Evolutionary conservation across 805 yeast species (phyloP), one percentile per base, ranked within the genome.

Genomic region (Candida quercuum): DNA sequence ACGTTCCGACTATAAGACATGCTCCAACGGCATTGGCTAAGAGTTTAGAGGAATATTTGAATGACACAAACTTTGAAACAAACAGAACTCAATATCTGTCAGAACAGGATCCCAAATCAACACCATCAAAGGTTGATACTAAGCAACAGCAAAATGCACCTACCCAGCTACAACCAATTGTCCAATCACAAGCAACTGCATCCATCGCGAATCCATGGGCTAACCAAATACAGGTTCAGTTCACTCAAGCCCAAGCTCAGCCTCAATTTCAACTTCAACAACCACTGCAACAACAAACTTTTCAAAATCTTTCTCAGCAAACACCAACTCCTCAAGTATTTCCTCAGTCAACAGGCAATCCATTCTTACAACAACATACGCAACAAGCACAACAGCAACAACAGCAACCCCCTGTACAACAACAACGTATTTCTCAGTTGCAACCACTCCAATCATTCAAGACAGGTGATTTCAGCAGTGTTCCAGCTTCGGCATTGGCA

Each of bases 1-100:
- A 82, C 52, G 95, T 93, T 24, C 99, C 99, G 26, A 89, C 95
- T 12, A 89, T 93, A 43, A 86, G 86, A 57, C 99, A 93, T 62
- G 98, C 98, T 2, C 97, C 97, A 17, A 89, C 97, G 3, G 93
- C 95, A 19, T 70, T 93, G 46, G 84, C 95, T 3, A 72, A 79
- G 24, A 81, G 94, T 12, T 72, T 93, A 43, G 93, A 87, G 56
- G 96, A 89, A 49, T 94, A 91, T 59, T 65, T 93, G 47, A 74
- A 80, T 47, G 97, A 91, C 55, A 87, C 89, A 8, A 80, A 81
- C 49, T 87, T 87, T 60, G 96, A 87, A 48, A 62, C 65, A 8
- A 87, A 86, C 56, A 74, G 94, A 57, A 66, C 78, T 42, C 94
- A 85, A 53, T 87, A 84, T 52, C 60, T 86, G 44, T 78, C 77